phyloP scores from a whole-genome alignment of 1,284 basidiomycete genomes.

The Pseudozyma thailandica region DNA sequence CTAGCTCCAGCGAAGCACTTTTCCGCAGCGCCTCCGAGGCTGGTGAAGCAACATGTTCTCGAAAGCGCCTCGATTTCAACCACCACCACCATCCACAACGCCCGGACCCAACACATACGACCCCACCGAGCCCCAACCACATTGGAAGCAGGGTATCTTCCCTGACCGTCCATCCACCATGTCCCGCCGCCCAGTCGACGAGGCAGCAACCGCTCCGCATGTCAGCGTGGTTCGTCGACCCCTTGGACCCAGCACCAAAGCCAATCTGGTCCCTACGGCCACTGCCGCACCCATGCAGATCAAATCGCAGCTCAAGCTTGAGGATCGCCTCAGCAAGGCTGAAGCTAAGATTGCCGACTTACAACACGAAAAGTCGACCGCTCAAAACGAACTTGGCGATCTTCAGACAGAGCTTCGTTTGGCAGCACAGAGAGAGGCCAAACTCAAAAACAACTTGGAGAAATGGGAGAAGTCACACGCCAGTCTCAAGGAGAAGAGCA shows the following conservation, averaged over 20 bases:
- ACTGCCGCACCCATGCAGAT: slow-evolving; percentile 4
- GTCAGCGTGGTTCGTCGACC: slow-evolving; percentile 32
- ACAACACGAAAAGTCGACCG: slow-evolving; percentile 24
- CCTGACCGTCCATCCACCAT: slow-evolving; percentile 20
- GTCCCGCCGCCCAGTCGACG: slow-evolving; percentile 19
- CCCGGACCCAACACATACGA: slow-evolving; percentile 15
- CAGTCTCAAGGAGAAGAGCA: slow-evolving; percentile 43
- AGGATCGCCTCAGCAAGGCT: slow-evolving; percentile 31
- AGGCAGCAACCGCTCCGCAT: slow-evolving; percentile 3
- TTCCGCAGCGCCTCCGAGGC: neutral
- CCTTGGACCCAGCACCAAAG: slow-evolving; percentile 31
- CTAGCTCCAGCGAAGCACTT: neutral
- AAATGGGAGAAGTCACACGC: slow-evolving; percentile 45
- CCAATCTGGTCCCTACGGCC: slow-evolving; percentile 20
- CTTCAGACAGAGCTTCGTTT: slow-evolving; percentile 48
- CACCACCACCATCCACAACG: slow-evolving; percentile 10
- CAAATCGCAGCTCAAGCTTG: slow-evolving; percentile 36
- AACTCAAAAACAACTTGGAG: slow-evolving; percentile 37
- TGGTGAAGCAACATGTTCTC: neutral
- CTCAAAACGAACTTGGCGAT: slow-evolving; percentile 38
- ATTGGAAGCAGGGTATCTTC: slow-evolving; percentile 24
- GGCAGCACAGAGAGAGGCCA: slow-evolving; percentile 45
- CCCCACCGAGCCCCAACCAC: slow-evolving; percentile 10
- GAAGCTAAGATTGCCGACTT: slow-evolving; percentile 34
- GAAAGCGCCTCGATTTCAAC: slow-evolving; percentile 11